Conservation (phyloP, 1,139 yeast genomes). For the Blastobotrys capitulatus region DNA sequence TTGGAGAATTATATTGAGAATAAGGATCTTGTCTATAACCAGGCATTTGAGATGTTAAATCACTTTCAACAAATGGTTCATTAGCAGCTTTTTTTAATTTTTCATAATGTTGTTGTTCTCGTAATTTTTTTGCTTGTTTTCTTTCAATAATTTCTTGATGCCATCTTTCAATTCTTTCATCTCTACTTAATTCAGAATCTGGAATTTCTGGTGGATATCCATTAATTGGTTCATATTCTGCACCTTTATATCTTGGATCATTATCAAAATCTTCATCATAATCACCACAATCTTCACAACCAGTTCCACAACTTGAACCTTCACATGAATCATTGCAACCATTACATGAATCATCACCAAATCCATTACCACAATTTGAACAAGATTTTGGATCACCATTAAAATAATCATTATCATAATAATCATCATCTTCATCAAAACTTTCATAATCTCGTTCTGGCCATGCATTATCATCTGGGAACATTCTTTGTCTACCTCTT, state of each 20-base stretch:
- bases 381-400: not conserved
- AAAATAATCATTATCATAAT: not conserved
- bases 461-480: not conserved
- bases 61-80: not conserved
- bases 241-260: not conserved
- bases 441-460: not conserved
- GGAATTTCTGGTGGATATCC: slow-evolving; percentile 1
- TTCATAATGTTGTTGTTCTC: not conserved
- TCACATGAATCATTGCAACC: not conserved
- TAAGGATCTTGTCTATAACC: too few species aligned
- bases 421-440: not conserved
- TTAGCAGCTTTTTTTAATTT: not conserved
- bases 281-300: not conserved
- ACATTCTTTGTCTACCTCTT: not conserved
- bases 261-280: not conserved
- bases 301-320: too few species aligned
- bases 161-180: slow-evolving; percentile 7
- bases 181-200: not conserved
- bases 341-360: slow-evolving; percentile 1
- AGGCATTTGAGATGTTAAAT: not conserved
- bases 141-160: slow-evolving; percentile 6
- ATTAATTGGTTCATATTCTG: slow-evolving; percentile 3
- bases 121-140: slow-evolving; percentile 1
- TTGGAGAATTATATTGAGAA: not conserved
- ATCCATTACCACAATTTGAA: not conserved